These are phyloP conservation scores for Hypoxylon perforatum DNA, from an alignment of 495 filamentous ascomycete species.

Conservation along the genomic window DNA sequence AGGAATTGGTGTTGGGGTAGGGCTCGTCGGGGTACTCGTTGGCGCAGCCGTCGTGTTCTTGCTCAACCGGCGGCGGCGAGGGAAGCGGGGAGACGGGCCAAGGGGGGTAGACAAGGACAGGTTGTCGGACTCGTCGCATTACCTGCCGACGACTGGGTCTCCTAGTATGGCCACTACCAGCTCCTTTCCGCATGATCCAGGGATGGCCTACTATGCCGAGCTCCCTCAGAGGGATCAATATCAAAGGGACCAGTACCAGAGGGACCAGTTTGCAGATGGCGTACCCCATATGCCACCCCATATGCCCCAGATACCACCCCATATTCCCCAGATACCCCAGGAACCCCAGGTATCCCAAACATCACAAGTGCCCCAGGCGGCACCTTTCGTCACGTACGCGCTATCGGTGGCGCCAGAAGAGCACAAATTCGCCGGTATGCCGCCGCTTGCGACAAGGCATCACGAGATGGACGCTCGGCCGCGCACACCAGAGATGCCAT, in stretches of 20 bases:
- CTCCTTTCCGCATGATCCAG: slow-evolving; percentile 1
- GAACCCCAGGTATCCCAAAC: too few relatives aligned
- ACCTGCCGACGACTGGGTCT: slow-evolving; percentile 14
- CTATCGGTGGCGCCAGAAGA: background rate
- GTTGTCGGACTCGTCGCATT: slow-evolving; percentile 21
- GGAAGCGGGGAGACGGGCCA: slow-evolving; percentile 2
- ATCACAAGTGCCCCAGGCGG: too few relatives aligned
- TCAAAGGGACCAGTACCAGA: background rate
- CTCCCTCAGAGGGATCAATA: too few relatives aligned
- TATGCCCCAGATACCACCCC: too few relatives aligned
- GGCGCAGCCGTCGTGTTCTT: slow-evolving; percentile 2
- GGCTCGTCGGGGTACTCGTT: slow-evolving; percentile 15
- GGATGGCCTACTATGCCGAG: background rate
- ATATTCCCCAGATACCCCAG: too few relatives aligned
- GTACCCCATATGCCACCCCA: too few relatives aligned
- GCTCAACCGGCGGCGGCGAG: background rate
- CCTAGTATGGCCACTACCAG: background rate
- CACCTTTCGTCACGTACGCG: background rate
- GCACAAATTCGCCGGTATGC: slow-evolving; percentile 2
- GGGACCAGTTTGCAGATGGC: background rate
- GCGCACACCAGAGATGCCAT: slow-evolving; percentile 4
- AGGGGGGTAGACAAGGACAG: background rate
- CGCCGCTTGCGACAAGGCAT: background rate
- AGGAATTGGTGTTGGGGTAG: slow-evolving; percentile 28
- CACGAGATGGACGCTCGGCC: slow-evolving; percentile 14